These are phyloP conservation scores for Mesotaenium endlicherianum DNA, from an alignment of 139 green algal genomes.

Conservation along the genomic window DNA sequence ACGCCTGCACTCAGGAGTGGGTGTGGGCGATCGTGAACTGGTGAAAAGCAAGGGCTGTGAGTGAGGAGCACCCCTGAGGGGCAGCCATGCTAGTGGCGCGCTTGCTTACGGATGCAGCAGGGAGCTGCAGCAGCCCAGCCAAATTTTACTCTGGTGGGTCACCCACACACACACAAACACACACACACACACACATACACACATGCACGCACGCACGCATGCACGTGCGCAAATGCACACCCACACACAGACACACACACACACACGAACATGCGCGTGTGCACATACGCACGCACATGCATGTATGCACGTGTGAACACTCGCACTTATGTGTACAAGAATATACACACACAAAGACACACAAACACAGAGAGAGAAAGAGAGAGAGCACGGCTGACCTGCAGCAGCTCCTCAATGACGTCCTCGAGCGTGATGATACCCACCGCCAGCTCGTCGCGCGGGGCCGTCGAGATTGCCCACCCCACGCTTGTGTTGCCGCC, in stretches of 20 bases:
- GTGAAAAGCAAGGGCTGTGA: not conserved
- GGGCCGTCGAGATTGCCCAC: too few species aligned
- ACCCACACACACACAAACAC: too few species aligned
- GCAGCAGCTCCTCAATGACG: conserved; percentile 66
- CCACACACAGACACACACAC: too few species aligned
- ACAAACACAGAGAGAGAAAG: not conserved
- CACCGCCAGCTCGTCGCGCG: conserved; percentile 26
- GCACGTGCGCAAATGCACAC: too few species aligned
- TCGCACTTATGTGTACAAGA: not conserved
- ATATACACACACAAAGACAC: not conserved
- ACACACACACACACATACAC: too few species aligned
- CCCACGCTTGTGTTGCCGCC: too few species aligned
- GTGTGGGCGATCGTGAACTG: not conserved
- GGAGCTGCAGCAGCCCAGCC: not conserved
- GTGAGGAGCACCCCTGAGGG: not conserved
- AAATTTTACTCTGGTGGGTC: not conserved
- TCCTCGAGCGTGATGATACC: conserved; percentile 74
- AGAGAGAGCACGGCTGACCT: conserved; percentile 11
- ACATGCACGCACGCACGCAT: not conserved
- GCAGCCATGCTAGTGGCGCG: not conserved
- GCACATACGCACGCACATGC: not conserved
- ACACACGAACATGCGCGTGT: too few species aligned
- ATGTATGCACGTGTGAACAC: not conserved
- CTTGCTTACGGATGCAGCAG: not conserved
- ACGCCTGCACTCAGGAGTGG: not conserved